phyloP scores from a whole-genome alignment of 352 stramenopile genomes.

The Phytophthora hybrid region DNA sequence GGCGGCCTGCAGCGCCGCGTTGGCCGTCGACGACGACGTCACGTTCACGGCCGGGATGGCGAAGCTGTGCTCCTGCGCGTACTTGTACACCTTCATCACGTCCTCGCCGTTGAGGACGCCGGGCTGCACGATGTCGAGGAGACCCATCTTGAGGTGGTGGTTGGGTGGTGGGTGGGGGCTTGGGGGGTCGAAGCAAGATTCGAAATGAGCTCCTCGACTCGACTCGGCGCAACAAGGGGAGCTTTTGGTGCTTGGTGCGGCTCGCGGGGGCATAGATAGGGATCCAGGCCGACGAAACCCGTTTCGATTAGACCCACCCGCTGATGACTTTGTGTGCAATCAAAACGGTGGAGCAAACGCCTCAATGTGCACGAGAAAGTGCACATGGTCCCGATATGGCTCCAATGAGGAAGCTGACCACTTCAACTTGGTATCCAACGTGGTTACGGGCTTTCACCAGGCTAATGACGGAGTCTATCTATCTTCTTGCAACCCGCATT shows the following conservation, averaged over 20 bases:
- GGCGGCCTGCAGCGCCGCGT: constrained; percentile 97
- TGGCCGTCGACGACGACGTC: constrained; percentile 96
- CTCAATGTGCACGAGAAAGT: not conserved
- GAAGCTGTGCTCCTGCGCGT: constrained; percentile 95
- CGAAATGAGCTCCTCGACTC: constrained; percentile 39
- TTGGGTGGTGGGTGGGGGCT: not conserved
- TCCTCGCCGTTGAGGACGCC: constrained; percentile 91
- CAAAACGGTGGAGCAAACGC: not conserved
- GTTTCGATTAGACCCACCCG: constrained; percentile 11
- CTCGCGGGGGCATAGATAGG: constrained; percentile 6
- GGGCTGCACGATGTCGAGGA: constrained; percentile 84
- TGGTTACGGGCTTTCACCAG: not conserved
- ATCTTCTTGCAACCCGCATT: too few species aligned
- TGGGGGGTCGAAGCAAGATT: constrained; percentile 42
- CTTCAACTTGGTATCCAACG: not conserved
- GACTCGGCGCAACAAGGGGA: not conserved
- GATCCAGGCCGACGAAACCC: constrained; percentile 9
- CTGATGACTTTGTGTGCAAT: constrained; percentile 18
- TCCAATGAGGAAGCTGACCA: not conserved
- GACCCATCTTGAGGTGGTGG: constrained; percentile 64
- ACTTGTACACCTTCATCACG: constrained; percentile 92
- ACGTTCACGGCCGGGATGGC: constrained; percentile 99
- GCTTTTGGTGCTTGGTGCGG: constrained; percentile 24
- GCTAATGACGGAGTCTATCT: too few species aligned
- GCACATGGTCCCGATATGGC: too few species aligned